phyloP scores from a whole-genome alignment of 129 eudicot genomes.

The Chrysanthemum makinoi region DNA sequence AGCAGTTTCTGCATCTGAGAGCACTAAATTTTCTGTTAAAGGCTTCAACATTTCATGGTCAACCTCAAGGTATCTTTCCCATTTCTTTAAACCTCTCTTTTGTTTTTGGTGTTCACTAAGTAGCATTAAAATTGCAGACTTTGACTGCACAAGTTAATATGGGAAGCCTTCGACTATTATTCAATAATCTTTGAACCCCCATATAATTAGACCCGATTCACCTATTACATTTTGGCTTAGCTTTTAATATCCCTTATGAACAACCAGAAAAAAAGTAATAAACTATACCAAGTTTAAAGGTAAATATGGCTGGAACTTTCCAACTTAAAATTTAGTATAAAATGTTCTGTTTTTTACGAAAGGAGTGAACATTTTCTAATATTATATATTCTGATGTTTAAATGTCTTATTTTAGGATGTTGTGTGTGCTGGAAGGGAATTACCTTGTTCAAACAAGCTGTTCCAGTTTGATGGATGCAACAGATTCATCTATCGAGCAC shows the following conservation, averaged over 20 bases:
- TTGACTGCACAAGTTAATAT: background rate
- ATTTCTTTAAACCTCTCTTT: background rate
- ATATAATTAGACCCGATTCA: too few relatives aligned
- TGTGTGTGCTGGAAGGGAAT: conserved; percentile 85
- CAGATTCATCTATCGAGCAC: conserved; percentile 43
- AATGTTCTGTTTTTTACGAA: background rate
- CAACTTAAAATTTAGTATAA: background rate
- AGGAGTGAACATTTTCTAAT: conserved; percentile 8
- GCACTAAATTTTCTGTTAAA: conserved; percentile 55
- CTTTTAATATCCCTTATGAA: background rate
- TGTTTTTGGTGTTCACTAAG: background rate
- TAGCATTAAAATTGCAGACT: conserved; percentile 2
- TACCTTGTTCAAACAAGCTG: conserved; percentile 60
- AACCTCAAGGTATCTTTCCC: conserved; percentile 61
- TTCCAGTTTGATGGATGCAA: conserved; percentile 45
- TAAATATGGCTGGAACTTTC: background rate
- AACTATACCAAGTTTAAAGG: background rate
- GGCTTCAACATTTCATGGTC: conserved; percentile 70
- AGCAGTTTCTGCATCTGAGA: conserved; percentile 65
- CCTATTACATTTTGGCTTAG: background rate
- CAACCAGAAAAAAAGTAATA: background rate
- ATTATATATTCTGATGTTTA: background rate
- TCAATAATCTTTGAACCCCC: background rate
- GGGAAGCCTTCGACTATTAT: background rate
- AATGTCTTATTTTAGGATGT: conserved; percentile 48